Conservation (phyloP, 371 early-diverging fungal genomes). For the Mucor plumbeus region DNA sequence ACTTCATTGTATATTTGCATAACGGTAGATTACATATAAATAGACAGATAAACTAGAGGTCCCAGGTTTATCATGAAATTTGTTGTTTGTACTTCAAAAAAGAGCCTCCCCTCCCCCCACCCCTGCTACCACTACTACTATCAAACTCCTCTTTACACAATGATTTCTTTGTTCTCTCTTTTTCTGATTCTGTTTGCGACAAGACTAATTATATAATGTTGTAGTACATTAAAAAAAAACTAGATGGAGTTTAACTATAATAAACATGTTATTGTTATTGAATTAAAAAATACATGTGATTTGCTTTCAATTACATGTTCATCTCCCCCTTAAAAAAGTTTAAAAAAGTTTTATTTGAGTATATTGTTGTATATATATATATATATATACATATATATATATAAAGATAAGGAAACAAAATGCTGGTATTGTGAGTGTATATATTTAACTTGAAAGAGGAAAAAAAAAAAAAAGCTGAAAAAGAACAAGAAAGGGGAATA, state of each 20-base stretch:
- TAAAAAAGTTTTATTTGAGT: not conserved
- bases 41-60: not conserved
- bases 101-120: not conserved
- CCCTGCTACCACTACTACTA: slow-evolving; percentile 2
- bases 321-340: slow-evolving; percentile 7
- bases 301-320: not conserved
- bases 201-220: slow-evolving; percentile 2
- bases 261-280: slow-evolving; percentile 7
- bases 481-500: slow-evolving; percentile 6
- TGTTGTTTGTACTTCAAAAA: slow-evolving; percentile 1
- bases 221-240: slow-evolving; percentile 5
- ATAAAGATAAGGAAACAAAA: slow-evolving; percentile 3
- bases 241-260: slow-evolving; percentile 9
- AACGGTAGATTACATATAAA: no score
- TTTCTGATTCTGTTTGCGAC: not conserved
- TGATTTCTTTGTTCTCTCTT: slow-evolving; percentile 8
- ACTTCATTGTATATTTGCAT: not conserved
- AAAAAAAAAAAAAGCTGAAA: not conserved
- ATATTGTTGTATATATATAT: no score
- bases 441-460: slow-evolving; percentile 6
- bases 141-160: slow-evolving; percentile 11
- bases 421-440: slow-evolving; percentile 4
- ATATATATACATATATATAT: no score
- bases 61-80: slow-evolving; percentile 1
- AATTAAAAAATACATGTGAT: slow-evolving; percentile 14